A percentile compares a stretch with the other conserved stretches of the same genome.
These are phyloP conservation scores for Pluteus cervinus DNA, from an alignment of 768 basidiomycete genomes.

Conservation along the genomic window DNA sequence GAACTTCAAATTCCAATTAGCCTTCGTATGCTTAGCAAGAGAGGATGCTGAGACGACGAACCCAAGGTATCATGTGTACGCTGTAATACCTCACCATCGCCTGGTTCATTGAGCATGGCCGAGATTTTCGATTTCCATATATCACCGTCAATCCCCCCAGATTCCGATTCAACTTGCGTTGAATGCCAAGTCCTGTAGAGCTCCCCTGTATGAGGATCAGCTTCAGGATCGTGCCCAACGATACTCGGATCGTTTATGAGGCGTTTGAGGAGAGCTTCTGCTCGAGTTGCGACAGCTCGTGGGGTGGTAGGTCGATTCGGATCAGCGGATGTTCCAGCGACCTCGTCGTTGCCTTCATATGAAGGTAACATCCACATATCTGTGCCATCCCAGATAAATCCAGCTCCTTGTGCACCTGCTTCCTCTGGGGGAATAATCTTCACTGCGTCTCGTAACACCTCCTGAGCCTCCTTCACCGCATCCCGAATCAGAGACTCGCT, in stretches of 20 bases:
- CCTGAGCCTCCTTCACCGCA: slow-evolving; percentile 75
- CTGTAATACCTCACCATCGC: slow-evolving; percentile 48
- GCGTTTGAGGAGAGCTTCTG: slow-evolving; percentile 69
- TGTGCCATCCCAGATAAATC: slow-evolving; percentile 74
- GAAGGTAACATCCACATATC: slow-evolving; percentile 80
- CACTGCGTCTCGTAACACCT: slow-evolving; percentile 81
- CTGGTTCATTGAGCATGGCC: slow-evolving; percentile 40
- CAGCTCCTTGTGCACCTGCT: slow-evolving; percentile 21
- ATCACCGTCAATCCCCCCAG: slow-evolving; percentile 51
- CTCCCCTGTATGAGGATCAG: slow-evolving; percentile 48
- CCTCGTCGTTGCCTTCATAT: slow-evolving; percentile 12
- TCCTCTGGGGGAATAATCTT: slow-evolving; percentile 86
- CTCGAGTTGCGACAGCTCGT: slow-evolving; percentile 62
- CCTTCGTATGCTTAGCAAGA: slow-evolving; percentile 1
- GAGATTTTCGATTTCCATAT: slow-evolving; percentile 51
- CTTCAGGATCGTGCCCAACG: slow-evolving; percentile 68
- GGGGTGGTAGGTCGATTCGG: slow-evolving; percentile 26
- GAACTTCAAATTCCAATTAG: slow-evolving; percentile 43
- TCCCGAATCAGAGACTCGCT: slow-evolving; percentile 60
- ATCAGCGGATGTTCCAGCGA: slow-evolving; percentile 8
- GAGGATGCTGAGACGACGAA: slow-evolving; percentile 21
- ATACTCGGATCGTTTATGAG: slow-evolving; percentile 72
- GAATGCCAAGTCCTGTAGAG: slow-evolving; percentile 54
- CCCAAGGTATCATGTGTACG: slow-evolving; percentile 54
- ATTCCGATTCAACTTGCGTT: slow-evolving; percentile 42